phyloP scores from a whole-genome alignment of 192 early-diverging fungal genomes.

The Umbelopsis vinacea region DNA sequence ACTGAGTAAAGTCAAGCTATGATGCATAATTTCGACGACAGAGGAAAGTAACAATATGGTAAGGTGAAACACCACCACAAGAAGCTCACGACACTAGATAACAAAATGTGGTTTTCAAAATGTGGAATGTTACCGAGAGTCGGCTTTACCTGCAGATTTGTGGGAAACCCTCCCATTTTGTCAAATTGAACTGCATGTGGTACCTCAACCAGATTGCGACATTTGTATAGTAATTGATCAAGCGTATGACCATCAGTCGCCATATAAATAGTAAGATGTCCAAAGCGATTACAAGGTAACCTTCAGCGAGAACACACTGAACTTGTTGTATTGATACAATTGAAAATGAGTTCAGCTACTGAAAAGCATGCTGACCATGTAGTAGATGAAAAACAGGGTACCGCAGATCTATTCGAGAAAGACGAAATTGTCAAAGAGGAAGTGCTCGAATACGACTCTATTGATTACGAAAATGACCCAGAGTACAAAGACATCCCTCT shows the following conservation, averaged over 20 bases:
- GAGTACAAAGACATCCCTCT: conserved; percentile 32
- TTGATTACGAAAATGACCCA: conserved; percentile 9
- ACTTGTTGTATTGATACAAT: too few species aligned
- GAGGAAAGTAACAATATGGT: too few species aligned
- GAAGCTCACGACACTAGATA: neutral
- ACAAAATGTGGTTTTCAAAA: neutral
- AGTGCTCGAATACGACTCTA: neutral
- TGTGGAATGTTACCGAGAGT: neutral
- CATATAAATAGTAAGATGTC: neutral
- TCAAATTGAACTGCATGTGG: neutral
- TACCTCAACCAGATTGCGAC: conserved; percentile 4
- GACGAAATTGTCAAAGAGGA: conserved; percentile 11
- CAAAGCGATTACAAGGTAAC: neutral
- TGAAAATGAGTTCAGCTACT: neutral
- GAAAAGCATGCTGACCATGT: neutral
- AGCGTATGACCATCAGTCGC: neutral
- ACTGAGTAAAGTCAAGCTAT: too few species aligned
- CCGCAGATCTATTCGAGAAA: neutral
- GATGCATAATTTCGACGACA: too few species aligned
- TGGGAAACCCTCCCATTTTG: neutral
- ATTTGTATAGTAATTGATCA: conserved; percentile 5
- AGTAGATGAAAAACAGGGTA: neutral
- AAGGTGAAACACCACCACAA: neutral
- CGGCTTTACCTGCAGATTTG: neutral
- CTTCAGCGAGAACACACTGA: neutral